These are phyloP conservation scores for Penicillium samsonianum DNA, from an alignment of 495 filamentous ascomycete genomes.

Conservation along the genomic window DNA sequence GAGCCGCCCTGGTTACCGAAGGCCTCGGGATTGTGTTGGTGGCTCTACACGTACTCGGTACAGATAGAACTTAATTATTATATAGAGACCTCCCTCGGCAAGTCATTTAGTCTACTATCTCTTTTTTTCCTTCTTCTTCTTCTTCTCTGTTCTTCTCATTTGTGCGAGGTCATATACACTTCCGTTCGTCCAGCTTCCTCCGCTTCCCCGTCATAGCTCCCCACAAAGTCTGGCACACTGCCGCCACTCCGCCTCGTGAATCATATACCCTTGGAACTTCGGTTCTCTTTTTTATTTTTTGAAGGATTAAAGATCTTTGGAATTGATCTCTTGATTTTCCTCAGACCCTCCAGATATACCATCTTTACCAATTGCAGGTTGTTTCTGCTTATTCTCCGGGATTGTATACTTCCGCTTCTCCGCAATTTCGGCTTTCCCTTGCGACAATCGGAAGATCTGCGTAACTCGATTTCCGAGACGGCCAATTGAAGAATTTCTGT, in stretches of 20 bases:
- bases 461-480: conserved; percentile 11
- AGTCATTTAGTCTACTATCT: conserved; percentile 1
- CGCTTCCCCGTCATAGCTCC: conserved; percentile 45
- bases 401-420: conserved; percentile 33
- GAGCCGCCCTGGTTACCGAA: conserved; percentile 34
- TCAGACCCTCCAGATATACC: conserved; percentile 4
- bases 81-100: conserved; percentile 20
- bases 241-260: conserved; percentile 33
- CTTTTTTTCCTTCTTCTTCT: conserved; percentile 1
- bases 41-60: conserved; percentile 12
- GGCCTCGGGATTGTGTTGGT: conserved; percentile 31
- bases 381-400: conserved; percentile 19
- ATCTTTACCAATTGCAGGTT: conserved; percentile 9
- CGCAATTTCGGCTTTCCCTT: conserved; percentile 25
- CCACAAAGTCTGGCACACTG: conserved; percentile 33
- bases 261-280: conserved; percentile 5
- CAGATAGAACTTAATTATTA: not conserved
- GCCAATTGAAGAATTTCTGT: conserved; percentile 9
- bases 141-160: not conserved
- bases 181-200: conserved; percentile 51
- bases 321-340: conserved; percentile 4
- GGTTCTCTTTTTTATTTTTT: not conserved
- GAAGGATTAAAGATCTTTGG: conserved; percentile 2
- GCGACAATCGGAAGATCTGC: conserved; percentile 15
- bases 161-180: conserved; percentile 21